Base-by-base conservation (phyloP, 2,329 filamentous ascomycete species). In the Phyllosticta citriasiana region DNA sequence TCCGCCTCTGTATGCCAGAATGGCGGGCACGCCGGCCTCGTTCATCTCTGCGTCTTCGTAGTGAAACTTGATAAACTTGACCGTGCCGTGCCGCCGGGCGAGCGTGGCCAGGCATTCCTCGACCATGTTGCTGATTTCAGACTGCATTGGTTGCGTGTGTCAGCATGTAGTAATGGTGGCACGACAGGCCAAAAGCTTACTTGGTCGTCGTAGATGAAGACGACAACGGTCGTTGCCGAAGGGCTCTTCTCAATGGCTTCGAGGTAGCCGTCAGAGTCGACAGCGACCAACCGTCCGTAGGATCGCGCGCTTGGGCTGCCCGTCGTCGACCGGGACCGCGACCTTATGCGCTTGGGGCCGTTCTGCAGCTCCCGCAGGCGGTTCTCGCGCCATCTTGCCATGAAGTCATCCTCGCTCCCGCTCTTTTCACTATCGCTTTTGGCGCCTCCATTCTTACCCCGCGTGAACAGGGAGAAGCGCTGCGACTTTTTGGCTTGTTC, bases 31-130 rank as follows among this genome's bases (percentile, higher is more conserved):
- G 54, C 88, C 87, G 33, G 91, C 88, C 62, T 88, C 85, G 72
- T 97, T 91, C 80, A 97, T 96, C 73, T 97, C 92, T 47, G 96
- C 95, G 62, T 96, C 92, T 64, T 89, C 86, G 72, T 91, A 90
- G 74, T 96, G 87, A 55, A 97, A 83, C 77, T 93, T 95, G 77
- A 97, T 83, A 71, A 99, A 97, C 70, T 89, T 90, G 35, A 89
- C 83, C 9, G 85, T 82, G 24, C 84, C 80, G 70, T 96, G 80
- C 63, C 83, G 79, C 64, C 81, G 79, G 52, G 96, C 91, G 27
- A 97, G 80, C 1, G 88, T 87, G 58, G 81, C 77, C 67, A 99
- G 80, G 57, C 88, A 91, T 51, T 85, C 82, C 72, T 96, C 90
- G 63, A 97, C 87, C 62, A 90, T 82, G 52, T 82, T 78, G 55